These are phyloP conservation scores for Phycomyces blakesleeanus DNA, from an alignment of 192 early-diverging fungal genomes.

Conservation along the genomic window DNA sequence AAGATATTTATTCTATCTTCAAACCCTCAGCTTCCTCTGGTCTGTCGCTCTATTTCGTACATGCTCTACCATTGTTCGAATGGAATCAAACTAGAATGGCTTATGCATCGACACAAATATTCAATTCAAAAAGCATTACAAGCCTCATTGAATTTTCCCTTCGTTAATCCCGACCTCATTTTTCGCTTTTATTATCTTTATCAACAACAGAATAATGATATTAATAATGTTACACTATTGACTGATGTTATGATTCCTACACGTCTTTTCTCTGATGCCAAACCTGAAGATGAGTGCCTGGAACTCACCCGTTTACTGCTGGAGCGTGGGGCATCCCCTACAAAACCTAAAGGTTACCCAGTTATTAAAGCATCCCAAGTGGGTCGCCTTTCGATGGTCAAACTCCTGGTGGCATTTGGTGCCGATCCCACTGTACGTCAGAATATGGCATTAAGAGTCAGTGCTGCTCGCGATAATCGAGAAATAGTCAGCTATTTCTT, in stretches of 20 bases:
- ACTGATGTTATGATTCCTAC: conserved; percentile 26
- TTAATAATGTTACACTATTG: neutral
- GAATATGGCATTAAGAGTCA: conserved; percentile 31
- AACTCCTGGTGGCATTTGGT: conserved; percentile 26
- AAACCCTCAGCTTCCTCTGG: conserved; percentile 23
- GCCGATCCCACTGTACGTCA: conserved; percentile 30
- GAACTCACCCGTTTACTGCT: conserved; percentile 26
- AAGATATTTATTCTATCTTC: conserved; percentile 29
- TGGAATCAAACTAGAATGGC: conserved; percentile 21
- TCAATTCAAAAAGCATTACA: conserved; percentile 2
- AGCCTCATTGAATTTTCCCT: conserved; percentile 15
- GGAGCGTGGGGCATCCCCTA: conserved; percentile 32
- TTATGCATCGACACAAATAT: conserved; percentile 13
- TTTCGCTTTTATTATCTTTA: conserved; percentile 11
- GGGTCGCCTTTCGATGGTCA: conserved; percentile 26
- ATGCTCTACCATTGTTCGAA: conserved; percentile 11
- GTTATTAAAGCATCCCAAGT: conserved; percentile 37
- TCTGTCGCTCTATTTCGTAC: conserved; percentile 8
- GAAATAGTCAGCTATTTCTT: conserved; percentile 34
- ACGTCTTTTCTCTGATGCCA: conserved; percentile 24
- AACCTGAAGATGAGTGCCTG: conserved; percentile 2
- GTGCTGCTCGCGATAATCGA: conserved; percentile 24
- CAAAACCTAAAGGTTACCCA: conserved; percentile 38
- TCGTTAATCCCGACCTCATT: conserved; percentile 22
- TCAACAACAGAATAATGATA: neutral